Evolutionary conservation across 2,329 filamentous ascomycete species (phyloP).

Genomic region (Aspergillus tamarii): DNA sequence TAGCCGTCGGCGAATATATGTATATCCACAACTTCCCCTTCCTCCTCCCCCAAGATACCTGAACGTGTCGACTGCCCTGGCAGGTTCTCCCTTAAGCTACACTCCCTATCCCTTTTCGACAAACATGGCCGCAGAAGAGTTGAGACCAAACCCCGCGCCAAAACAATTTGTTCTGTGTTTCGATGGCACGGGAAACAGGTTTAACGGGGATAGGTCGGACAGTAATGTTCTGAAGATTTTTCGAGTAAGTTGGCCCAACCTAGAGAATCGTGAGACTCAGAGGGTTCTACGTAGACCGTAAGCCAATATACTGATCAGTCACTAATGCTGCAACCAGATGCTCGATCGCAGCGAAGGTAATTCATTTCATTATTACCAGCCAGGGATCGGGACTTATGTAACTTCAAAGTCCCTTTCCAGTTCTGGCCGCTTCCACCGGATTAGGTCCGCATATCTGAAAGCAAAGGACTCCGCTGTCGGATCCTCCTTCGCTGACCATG

Average conservation of each 20-base stretch:
- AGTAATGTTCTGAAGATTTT: constrained; percentile 53
- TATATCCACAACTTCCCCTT: constrained; percentile 9
- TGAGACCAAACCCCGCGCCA: constrained; percentile 21
- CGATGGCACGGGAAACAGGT: constrained; percentile 51
- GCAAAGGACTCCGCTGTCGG: constrained; percentile 72
- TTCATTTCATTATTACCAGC: constrained; percentile 49
- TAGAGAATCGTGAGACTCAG: constrained; percentile 8
- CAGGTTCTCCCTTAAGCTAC: not conserved
- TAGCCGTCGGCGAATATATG: constrained; percentile 1
- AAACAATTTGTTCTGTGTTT: constrained; percentile 49
- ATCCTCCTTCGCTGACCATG: constrained; percentile 78
- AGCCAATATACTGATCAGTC: not conserved
- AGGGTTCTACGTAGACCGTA: not conserved
- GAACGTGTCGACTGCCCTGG: constrained; percentile 8
- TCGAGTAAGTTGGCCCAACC: constrained; percentile 35
- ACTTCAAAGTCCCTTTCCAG: constrained; percentile 36
- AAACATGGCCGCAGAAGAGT: constrained; percentile 12
- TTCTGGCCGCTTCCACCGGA: constrained; percentile 43
- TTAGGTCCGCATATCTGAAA: constrained; percentile 56
- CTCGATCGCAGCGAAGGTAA: constrained; percentile 43
- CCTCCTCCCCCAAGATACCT: not conserved
- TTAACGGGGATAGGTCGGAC: constrained; percentile 47
- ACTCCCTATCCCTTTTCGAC: not conserved
- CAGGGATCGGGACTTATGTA: constrained; percentile 51
- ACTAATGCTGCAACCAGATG: constrained; percentile 33